Evolutionary conservation across 1,284 basidiomycete genomes (phyloP).

Genomic region (Apiotrichum laibachii): DNA sequence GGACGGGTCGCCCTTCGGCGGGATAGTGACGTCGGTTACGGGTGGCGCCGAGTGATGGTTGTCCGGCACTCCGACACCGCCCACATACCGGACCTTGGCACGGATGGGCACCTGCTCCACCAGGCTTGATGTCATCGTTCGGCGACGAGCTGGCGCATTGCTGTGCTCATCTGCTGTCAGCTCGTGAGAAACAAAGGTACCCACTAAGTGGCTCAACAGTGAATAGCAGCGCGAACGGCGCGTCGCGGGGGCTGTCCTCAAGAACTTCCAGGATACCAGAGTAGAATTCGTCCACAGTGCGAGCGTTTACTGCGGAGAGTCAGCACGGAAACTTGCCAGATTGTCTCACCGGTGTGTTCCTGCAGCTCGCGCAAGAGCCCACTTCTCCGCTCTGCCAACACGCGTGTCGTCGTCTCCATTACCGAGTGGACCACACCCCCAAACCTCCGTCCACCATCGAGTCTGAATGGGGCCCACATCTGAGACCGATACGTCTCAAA

Average conservation of each 20-base stretch:
- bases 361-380: slow-evolving; percentile 11
- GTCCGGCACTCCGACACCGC: slow-evolving; percentile 43
- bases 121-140: neutral
- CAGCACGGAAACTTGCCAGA: neutral
- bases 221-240: slow-evolving; percentile 44
- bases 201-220: neutral
- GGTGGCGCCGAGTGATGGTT: slow-evolving; percentile 36
- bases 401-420: slow-evolving; percentile 37
- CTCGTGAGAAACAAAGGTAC: too few relatives aligned
- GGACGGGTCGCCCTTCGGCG: neutral
- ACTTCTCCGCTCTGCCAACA: slow-evolving; percentile 46
- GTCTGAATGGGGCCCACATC: slow-evolving; percentile 45
- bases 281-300: slow-evolving; percentile 41
- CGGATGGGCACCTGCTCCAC: neutral
- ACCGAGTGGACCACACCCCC: slow-evolving; percentile 46
- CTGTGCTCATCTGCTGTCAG: too few relatives aligned
- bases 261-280: slow-evolving; percentile 42
- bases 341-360: neutral
- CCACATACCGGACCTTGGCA: slow-evolving; percentile 20
- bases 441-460: slow-evolving; percentile 32
- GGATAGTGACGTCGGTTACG: neutral
- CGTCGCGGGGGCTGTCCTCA: slow-evolving; percentile 32
- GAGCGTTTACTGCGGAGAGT: slow-evolving; percentile 27
- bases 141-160: neutral
- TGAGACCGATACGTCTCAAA: slow-evolving; percentile 36